Evolutionary conservation across 805 yeast species (phyloP), one percentile per base, ranked within the genome.

Genomic region (Saccharomycopsis sp.): DNA sequence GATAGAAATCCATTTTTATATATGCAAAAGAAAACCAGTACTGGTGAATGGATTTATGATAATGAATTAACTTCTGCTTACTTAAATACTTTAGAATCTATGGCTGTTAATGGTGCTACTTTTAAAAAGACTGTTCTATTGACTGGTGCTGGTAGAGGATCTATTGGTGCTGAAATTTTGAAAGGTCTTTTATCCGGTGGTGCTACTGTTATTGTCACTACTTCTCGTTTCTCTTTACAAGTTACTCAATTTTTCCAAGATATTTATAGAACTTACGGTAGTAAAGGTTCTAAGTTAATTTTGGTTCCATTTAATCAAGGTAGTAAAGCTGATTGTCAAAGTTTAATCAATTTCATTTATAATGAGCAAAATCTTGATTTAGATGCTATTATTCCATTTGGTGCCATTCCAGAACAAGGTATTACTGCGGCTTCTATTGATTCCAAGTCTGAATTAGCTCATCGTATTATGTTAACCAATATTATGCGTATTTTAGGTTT

Each of bases 291-390:
- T 37, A 76, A 88, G 49, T 73, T 92, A 60, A 82, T 86, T 53
- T 96, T 92, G 50, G 98, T 92, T 53, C 99, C 99, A 51, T 92
- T 92, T 73, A 92, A 92, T 71, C 98, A 92, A 70, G 98, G 95
- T 62, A 87, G 96, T 31, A 82, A 80, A 57, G 86, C 80, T 59
- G 99, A 92, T 64, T 94, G 87, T 49, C 81, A 83, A 53, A 81
- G 88, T 37, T 74, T 92, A 50, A 71, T 88, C 44, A 72, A 78
- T 43, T 92, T 75, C 71, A 86, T 92, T 59, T 92, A 89, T 61
- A 80, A 78, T 54, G 85, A 74, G 50, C 75, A 70, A 42, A 77
- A 81, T 72, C 73, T 80, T 59, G 98, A 92, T 61, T 73, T 92
- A 59, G 99, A 92, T 67, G 94, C 76, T 51, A 75, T 92, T 50